Percentiles rank a stretch among this genome's conserved stretches.
Evolutionary conservation across 495 filamentous ascomycete genomes (phyloP).

Genomic region (Aspergillus sparsus): DNA sequence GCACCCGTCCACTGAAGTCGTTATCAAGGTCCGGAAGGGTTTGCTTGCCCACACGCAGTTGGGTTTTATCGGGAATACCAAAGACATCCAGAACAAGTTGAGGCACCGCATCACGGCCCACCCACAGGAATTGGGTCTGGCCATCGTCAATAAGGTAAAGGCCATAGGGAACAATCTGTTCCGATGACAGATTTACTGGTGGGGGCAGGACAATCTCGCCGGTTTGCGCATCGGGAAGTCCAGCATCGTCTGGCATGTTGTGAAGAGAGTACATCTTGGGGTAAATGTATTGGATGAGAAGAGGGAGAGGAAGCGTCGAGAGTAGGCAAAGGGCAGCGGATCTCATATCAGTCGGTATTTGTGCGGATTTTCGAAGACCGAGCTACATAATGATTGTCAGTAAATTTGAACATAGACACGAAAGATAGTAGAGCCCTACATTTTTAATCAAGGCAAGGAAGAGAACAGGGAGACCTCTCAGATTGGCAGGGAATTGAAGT

Average conservation of each 20-base stretch:
- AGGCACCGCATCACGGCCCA: constrained; percentile 88
- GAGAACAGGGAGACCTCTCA: constrained; percentile 81
- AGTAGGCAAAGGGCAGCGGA: constrained; percentile 91
- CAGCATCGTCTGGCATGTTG: constrained; percentile 96
- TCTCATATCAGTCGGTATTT: constrained; percentile 94
- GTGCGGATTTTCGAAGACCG: constrained; percentile 89
- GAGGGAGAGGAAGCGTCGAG: constrained; percentile 86
- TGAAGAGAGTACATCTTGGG: constrained; percentile 91
- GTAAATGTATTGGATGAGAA: constrained; percentile 97
- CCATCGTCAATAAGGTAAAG: constrained; percentile 97
- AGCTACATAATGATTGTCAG: constrained; percentile 55
- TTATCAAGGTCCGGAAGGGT: constrained; percentile 83
- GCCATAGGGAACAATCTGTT: constrained; percentile 86
- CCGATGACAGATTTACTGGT: constrained; percentile 81
- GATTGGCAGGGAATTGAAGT: constrained; percentile 89
- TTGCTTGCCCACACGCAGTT: constrained; percentile 88
- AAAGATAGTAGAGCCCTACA: constrained; percentile 46
- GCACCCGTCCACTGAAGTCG: constrained; percentile 93
- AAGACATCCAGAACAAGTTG: constrained; percentile 90
- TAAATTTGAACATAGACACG: constrained; percentile 15
- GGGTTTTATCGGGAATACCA: constrained; percentile 72
- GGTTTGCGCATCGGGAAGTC: constrained; percentile 78
- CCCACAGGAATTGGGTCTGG: constrained; percentile 97
- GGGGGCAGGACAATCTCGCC: constrained; percentile 87
- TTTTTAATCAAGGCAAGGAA: constrained; percentile 96